Evolutionary conservation across 2,329 filamentous ascomycete genomes (phyloP).

Genomic region (Aspergillus spinulosporus): DNA sequence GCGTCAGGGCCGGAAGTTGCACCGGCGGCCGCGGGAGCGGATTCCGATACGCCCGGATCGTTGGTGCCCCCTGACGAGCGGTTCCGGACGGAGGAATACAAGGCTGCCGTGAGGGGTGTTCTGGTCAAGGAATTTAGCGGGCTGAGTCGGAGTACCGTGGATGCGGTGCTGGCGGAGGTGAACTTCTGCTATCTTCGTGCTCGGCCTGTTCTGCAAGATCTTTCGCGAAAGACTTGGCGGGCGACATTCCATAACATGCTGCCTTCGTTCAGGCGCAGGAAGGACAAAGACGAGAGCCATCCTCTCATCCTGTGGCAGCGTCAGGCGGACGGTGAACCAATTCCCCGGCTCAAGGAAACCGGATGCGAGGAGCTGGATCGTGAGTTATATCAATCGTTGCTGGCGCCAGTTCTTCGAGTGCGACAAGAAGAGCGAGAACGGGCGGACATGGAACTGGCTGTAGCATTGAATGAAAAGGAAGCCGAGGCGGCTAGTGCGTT

Average conservation of each 20-base stretch:
- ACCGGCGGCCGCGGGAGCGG: background rate
- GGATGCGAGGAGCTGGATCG: conserved; percentile 46
- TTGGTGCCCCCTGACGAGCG: conserved; percentile 43
- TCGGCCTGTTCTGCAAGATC: conserved; percentile 44
- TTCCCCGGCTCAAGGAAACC: conserved; percentile 43
- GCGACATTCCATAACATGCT: conserved; percentile 46
- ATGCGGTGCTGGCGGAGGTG: conserved; percentile 50
- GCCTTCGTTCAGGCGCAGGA: conserved; percentile 44
- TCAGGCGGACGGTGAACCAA: conserved; percentile 30
- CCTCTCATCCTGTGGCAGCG: conserved; percentile 44
- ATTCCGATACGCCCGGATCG: conserved; percentile 14
- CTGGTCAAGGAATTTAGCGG: conserved; percentile 46
- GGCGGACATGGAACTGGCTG: conserved; percentile 41
- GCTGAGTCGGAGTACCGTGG: conserved; percentile 46
- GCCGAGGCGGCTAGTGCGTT: conserved; percentile 43
- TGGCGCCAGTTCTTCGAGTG: conserved; percentile 40
- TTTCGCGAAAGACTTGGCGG: conserved; percentile 48
- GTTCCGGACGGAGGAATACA: conserved; percentile 48
- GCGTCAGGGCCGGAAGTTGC: conserved; percentile 12
- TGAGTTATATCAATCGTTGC: conserved; percentile 42
- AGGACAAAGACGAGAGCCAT: conserved; percentile 39
- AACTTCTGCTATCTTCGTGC: conserved; percentile 49
- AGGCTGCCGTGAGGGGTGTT: conserved; percentile 39
- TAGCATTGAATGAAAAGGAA: conserved; percentile 46
- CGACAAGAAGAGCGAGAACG: conserved; percentile 39